Evolutionary conservation across 176 grass and related monocot genomes (phyloP), one percentile per base, ranked within the genome.

Genomic region (Musa beccarii): DNA sequence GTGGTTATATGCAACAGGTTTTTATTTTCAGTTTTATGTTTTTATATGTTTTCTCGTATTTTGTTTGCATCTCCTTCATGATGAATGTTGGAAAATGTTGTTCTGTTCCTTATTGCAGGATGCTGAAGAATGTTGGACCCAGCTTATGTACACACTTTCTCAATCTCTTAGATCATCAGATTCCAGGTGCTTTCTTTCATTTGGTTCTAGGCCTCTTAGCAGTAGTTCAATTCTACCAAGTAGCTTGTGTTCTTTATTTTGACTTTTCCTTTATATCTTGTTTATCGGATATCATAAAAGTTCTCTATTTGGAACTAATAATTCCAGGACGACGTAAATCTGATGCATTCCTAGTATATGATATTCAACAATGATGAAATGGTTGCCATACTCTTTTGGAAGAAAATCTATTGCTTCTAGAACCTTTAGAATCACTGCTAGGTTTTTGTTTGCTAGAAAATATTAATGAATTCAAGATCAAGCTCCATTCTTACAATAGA

Each of bases 1-100:
- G 90, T 73, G 84, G 89, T 80, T 99, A 99, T 83, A 99, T 99
- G 96, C 96, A 99, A 81, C 96, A 99, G 96, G 96, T 99, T 85
- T 55, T n/a, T 79, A 76, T 71, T 71, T 72, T 63, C 81, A 53
- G 66, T 52, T 20, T 53, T 54, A 2, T 23, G 64, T 1, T 26
- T 80, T 77, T 77, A 76, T 57, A 54, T 68, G 61, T 28, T n/a
- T 52, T 79, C 71, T 71, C 78, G 8, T 77, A 49, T 49, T 78
- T 80, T 79, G 20, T 79, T 77, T 85, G 71, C 52, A 76, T 17
- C 3, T 59, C 17, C 17, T 78, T 71, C 24, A 8, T 83, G 67
- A 51, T 68, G 17, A 74, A 75, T 70, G 9, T 24, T 11, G 25
- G 15, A 70, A 43, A 70, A 51, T 70, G 49, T 70, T n/a, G 11